Base-by-base conservation (phyloP, 2,329 filamentous ascomycete genomes). In the Zopfia rhizophila region DNA sequence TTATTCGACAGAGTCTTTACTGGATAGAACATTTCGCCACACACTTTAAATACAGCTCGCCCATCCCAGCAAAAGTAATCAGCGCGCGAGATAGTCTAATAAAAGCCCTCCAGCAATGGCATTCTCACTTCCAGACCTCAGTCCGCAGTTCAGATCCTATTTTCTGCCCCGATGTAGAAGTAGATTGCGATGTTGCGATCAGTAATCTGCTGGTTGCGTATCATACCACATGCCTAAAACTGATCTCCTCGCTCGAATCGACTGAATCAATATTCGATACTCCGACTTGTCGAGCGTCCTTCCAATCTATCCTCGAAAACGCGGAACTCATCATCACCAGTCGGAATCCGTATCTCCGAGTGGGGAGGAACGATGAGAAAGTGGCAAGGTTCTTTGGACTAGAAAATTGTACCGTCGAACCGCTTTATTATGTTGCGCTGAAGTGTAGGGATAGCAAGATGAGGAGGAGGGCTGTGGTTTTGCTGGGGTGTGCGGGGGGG, bases 151-250 rank as follows among this genome's bases (percentile, higher is more conserved):
- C 24, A n/a, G 8, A n/a, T 14, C n/a, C 33, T 5, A 2, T 16
- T 4, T n/a, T n/a, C n/a, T n/a, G n/a, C n/a, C n/a, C n/a, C n/a
- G n/a, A n/a, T n/a, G n/a, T n/a, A n/a, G n/a, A n/a, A n/a, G n/a
- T n/a, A n/a, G n/a, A n/a, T n/a, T n/a, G n/a, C n/a, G n/a, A n/a
- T n/a, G n/a, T n/a, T n/a, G n/a, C n/a, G n/a, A 16, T 11, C 6
- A 35, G 33, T 8, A 38, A 45, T 19, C 25, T 45, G 7, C 35
- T 45, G 5, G 18, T 45, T 21, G 14, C 27, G 2, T 33, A 45
- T 18, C 33, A 38, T 19, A 33, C 39, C 33, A 45, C 28, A 3
- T n/a, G 7, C 27, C 27, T 45, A 5, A 45, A 39, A 14, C 23
- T 45, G 2, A 7, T 12, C 11, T 18, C 33, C 25, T 18, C 42